Conservation (phyloP, 495 filamentous ascomycete species). For the Hypoxylon fuscum region DNA sequence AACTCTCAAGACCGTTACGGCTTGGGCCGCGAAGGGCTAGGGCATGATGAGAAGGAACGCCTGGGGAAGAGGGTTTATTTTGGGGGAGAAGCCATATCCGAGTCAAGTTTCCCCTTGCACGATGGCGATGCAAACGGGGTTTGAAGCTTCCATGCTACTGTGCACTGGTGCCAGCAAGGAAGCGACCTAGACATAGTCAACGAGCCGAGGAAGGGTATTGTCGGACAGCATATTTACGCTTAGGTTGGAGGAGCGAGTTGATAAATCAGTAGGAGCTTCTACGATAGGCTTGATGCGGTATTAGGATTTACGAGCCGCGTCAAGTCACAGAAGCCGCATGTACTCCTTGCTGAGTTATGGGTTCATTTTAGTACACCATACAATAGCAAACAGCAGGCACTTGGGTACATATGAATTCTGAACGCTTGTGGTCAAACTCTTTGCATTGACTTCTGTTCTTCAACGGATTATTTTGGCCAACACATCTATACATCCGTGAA, state of each 20-base stretch:
- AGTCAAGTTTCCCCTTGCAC: not conserved
- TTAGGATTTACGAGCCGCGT: no score
- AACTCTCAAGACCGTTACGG: no score
- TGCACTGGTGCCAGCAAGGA: not conserved
- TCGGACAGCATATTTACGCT: not conserved
- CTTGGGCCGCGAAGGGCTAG: not conserved
- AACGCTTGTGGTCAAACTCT: no score
- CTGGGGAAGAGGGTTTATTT: not conserved
- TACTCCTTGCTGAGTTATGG: no score
- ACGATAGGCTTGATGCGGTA: no score
- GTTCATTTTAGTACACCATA: no score
- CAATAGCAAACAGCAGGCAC: no score
- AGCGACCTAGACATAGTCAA: not conserved
- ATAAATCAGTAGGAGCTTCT: not conserved
- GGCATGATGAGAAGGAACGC: not conserved
- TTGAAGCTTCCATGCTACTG: not conserved
- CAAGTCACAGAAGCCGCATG: no score
- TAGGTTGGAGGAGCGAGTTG: no score
- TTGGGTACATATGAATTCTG: no score
- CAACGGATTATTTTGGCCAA: constrained; percentile 32
- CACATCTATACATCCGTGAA: constrained; percentile 38
- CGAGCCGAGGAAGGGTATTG: not conserved
- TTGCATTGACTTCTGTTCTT: constrained; percentile 27
- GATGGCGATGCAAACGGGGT: not conserved
- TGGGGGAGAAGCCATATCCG: not conserved